Base-by-base conservation (phyloP, 805 yeast genomes). In the Candida patagonica region DNA sequence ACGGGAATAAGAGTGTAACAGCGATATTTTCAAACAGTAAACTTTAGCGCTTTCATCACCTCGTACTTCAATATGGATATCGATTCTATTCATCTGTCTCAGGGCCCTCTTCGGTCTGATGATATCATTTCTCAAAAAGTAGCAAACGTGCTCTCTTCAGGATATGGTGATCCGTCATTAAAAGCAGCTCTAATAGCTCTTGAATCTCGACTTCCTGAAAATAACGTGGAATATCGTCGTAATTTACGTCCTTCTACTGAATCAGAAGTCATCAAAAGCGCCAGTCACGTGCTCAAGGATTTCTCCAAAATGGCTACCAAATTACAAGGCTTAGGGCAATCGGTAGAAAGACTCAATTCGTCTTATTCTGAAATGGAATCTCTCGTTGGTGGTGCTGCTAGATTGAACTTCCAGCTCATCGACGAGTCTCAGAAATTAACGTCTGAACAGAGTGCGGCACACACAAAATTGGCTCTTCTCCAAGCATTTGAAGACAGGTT, bases 401-500 rank as follows among this genome's bases (percentile, higher is more conserved):
- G 47, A 12, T 46, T 47, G 8, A 50, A 60, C 21, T 42, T 46
- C 1, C 53, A 50, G 7, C 51, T 54, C n/a, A 53, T 55, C 2
- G 46, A 38, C 5, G 60, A 56, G 24, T 48, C 63, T 3, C 36
- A 45, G 20, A 46, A 46, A 20, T 50, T 65, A 10, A 41, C 42
- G 23, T 37, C 37, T 2, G 54, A 55, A 41, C 44, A 47, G 40
- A 33, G 39, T 9, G 47, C 43, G 15, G 29, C 57, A 15, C 31
- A 40, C 10, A 27, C 43, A 27, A 55, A 61, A 38, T 43, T 43
- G 21, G 47, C 42, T 2, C 43, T 66, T 12, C 45, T 61, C 22
- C 49, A 51, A 15, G 53, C 63, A 2, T 59, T 56, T 37, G 75
- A 77, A 45, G 66, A 69, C 3, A 72, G 73, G 42, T 85, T 82